phyloP scores from a whole-genome alignment of 495 filamentous ascomycete species.

The Pyrenula aspistea region DNA sequence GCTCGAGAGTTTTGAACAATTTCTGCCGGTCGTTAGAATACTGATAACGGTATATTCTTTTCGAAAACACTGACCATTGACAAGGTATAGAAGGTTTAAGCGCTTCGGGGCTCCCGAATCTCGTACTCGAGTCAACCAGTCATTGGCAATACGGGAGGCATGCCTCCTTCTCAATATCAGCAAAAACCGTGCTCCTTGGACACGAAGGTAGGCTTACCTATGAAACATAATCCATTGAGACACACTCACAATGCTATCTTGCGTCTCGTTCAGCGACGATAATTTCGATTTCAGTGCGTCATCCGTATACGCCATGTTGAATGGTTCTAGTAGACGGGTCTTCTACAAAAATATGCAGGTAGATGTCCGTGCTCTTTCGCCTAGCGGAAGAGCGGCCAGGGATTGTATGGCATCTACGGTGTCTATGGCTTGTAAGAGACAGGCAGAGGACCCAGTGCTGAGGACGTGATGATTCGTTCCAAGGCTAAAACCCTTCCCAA shows the following conservation, averaged over 20 bases:
- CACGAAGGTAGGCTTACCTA: conserved; percentile 44
- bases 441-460: too few species aligned
- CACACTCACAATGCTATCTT: conserved; percentile 89
- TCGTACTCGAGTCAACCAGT: conserved; percentile 82
- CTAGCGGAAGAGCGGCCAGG: not conserved
- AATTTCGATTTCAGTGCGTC: conserved; percentile 91
- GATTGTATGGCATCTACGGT: not conserved
- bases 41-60: too few species aligned
- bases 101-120: conserved; percentile 74
- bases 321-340: not conserved
- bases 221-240: conserved; percentile 99
- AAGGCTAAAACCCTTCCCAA: too few species aligned
- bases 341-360: not conserved
- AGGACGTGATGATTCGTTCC: too few species aligned
- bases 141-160: conserved; percentile 72
- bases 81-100: conserved; percentile 86
- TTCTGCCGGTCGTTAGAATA: too few species aligned
- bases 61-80: conserved; percentile 77
- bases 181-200: conserved; percentile 2
- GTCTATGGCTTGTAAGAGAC: too few species aligned
- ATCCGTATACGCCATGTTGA: conserved; percentile 78
- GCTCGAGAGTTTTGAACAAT: conserved; percentile 91
- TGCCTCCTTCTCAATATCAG: conserved; percentile 50
- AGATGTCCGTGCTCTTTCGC: not conserved
- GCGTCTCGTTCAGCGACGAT: conserved; percentile 85